Conservation (phyloP, 1,284 basidiomycete species). For the Ustilago cynodontis region DNA sequence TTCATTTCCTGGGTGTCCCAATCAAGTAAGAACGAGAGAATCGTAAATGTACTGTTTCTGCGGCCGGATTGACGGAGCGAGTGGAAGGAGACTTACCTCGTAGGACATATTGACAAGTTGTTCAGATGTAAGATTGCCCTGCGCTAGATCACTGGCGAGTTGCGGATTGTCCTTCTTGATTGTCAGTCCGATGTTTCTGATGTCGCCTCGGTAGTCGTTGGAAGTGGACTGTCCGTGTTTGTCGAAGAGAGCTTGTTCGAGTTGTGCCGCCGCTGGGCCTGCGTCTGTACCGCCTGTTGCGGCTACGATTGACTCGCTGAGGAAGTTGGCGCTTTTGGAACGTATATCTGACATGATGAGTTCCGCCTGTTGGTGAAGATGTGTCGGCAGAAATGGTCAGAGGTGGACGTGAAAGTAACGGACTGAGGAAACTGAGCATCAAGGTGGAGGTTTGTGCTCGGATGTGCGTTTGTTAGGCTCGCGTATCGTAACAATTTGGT, state of each 20-base stretch:
- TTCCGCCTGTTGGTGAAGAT: not conserved
- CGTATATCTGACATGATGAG: slow-evolving; percentile 41
- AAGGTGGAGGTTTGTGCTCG: slow-evolving; percentile 16
- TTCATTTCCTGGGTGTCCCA: slow-evolving; percentile 35
- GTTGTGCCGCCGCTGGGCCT: slow-evolving; percentile 19
- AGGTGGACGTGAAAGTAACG: no score
- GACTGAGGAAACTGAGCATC: slow-evolving; percentile 33
- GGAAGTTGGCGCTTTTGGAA: slow-evolving; percentile 35
- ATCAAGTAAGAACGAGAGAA: not conserved
- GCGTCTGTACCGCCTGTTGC: slow-evolving; percentile 27
- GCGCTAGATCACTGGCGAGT: slow-evolving; percentile 28
- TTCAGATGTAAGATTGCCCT: slow-evolving; percentile 9
- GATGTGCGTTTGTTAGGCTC: no score
- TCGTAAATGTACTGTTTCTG: no score
- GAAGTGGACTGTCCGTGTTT: slow-evolving; percentile 36
- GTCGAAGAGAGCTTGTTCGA: slow-evolving; percentile 40
- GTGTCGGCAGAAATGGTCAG: not conserved
- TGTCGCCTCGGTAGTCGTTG: slow-evolving; percentile 45
- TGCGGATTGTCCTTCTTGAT: slow-evolving; percentile 50
- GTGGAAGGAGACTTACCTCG: slow-evolving; percentile 24
- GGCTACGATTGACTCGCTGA: slow-evolving; percentile 36
- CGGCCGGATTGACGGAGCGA: not conserved
- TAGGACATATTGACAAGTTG: slow-evolving; percentile 37
- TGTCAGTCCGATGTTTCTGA: slow-evolving; percentile 41
- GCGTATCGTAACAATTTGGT: no score